Conservation (phyloP, 2,329 filamentous ascomycete genomes). For the Paraconiothyrium sp. region DNA sequence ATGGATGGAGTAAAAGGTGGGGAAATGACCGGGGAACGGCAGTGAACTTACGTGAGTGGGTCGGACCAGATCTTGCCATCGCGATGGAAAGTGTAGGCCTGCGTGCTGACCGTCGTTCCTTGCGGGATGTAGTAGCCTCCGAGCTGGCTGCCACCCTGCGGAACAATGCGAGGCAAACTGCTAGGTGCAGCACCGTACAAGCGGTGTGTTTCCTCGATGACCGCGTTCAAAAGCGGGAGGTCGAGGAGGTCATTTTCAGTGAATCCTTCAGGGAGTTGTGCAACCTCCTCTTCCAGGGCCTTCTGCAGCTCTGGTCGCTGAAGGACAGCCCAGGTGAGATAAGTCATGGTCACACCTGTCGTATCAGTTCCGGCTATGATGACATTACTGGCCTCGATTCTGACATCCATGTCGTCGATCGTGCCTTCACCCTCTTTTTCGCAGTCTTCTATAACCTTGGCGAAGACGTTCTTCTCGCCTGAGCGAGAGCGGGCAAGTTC, state of each 20-base stretch:
- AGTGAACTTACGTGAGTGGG: slow-evolving; percentile 31
- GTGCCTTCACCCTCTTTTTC: slow-evolving; percentile 31
- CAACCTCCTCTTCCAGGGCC: slow-evolving; percentile 36
- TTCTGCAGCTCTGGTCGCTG: slow-evolving; percentile 30
- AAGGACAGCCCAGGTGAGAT: slow-evolving; percentile 46
- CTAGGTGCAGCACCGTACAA: slow-evolving; percentile 49
- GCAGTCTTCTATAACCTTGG: slow-evolving; percentile 35
- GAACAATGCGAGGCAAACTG: slow-evolving; percentile 47
- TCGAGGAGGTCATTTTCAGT: slow-evolving; percentile 36
- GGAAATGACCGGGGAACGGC: neutral
- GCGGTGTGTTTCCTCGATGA: slow-evolving; percentile 52
- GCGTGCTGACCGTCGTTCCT: slow-evolving; percentile 49
- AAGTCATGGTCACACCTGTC: slow-evolving; percentile 46
- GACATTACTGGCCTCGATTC: slow-evolving; percentile 41
- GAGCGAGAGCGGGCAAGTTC: slow-evolving; percentile 40
- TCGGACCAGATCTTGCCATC: slow-evolving; percentile 36
- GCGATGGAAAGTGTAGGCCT: slow-evolving; percentile 52
- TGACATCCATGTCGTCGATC: slow-evolving; percentile 39
- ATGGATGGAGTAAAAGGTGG: neutral
- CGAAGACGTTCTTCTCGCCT: slow-evolving; percentile 42
- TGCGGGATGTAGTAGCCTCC: slow-evolving; percentile 48
- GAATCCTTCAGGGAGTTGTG: slow-evolving; percentile 26
- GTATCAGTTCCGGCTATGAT: slow-evolving; percentile 49
- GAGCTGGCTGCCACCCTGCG: slow-evolving; percentile 44
- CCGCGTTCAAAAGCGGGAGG: slow-evolving; percentile 45